Evolutionary conservation across 148 eudicot genomes (phyloP).

Genomic region (Camellia sinensis): DNA sequence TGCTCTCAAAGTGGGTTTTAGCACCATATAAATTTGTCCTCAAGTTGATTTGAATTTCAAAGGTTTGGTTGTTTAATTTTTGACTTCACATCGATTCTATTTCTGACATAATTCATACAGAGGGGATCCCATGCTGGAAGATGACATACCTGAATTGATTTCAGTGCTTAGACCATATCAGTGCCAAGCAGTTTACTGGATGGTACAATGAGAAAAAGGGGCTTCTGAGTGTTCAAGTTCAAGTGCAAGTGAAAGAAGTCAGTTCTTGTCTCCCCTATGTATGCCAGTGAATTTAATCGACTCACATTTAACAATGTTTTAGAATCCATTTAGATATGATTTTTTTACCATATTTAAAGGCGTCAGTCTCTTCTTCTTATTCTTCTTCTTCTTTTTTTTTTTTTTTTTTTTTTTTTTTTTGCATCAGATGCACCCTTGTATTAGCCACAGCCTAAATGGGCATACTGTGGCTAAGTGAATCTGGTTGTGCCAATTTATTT

Average conservation of each 20-base stretch:
- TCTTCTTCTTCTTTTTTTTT: no score
- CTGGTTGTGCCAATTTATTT: background rate
- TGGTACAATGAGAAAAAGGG: slow-evolving; percentile 80
- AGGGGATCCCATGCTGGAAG: slow-evolving; percentile 70
- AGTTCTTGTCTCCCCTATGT: slow-evolving; percentile 57
- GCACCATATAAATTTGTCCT: no score
- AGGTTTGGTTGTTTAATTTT: no score
- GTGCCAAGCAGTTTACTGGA: slow-evolving; percentile 91
- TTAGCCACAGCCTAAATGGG: background rate
- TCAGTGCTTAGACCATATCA: slow-evolving; percentile 94
- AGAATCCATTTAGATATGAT: slow-evolving; percentile 84
- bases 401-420: no score
- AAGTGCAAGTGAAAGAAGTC: no score
- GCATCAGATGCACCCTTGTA: background rate
- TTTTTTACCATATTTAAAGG: background rate
- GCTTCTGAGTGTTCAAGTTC: slow-evolving; percentile 23
- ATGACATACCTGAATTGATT: slow-evolving; percentile 64
- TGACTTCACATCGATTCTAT: no score
- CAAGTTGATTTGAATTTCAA: no score
- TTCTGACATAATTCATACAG: no score
- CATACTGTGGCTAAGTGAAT: background rate
- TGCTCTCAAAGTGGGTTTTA: no score
- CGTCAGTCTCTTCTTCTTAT: background rate
- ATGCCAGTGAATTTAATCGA: slow-evolving; percentile 67
- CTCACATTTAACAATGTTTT: slow-evolving; percentile 56